Conservation (phyloP, 1,139 yeast species). For the Trichomonascaceae sp. region DNA sequence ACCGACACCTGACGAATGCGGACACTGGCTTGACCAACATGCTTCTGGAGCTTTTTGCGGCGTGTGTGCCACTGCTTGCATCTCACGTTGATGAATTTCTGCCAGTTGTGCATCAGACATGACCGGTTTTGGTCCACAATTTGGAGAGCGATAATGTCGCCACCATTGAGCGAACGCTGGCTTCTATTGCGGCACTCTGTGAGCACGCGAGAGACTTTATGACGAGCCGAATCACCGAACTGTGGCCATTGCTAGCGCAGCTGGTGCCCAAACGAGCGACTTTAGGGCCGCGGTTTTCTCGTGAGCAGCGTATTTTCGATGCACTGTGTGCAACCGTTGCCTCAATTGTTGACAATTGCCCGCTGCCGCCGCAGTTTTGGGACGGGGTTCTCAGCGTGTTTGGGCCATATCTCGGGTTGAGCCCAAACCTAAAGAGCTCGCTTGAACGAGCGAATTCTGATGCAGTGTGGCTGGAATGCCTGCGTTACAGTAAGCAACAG, state of each 20-base stretch:
- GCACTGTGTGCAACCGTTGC: slow-evolving; percentile 15
- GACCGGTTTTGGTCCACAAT: slow-evolving; percentile 39
- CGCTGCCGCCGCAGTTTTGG: slow-evolving; percentile 13
- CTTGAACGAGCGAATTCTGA: slow-evolving; percentile 13
- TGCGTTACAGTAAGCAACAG: no score
- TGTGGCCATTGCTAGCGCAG: slow-evolving; percentile 28
- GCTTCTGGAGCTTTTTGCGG: slow-evolving; percentile 38
- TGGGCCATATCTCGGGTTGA: slow-evolving; percentile 10
- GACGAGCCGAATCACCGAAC: slow-evolving; percentile 31
- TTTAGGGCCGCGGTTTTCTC: slow-evolving; percentile 11
- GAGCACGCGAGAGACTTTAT: slow-evolving; percentile 39
- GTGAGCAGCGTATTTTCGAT: slow-evolving; percentile 12
- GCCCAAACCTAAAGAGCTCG: slow-evolving; percentile 6
- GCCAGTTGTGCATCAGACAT: slow-evolving; percentile 55
- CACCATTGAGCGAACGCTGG: slow-evolving; percentile 29
- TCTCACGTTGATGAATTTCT: slow-evolving; percentile 45
- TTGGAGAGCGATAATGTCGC: slow-evolving; percentile 18
- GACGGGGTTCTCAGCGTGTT: slow-evolving; percentile 12
- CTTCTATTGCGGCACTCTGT: slow-evolving; percentile 29
- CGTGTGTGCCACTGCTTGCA: slow-evolving; percentile 48
- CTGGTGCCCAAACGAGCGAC: slow-evolving; percentile 6
- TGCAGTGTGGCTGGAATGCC: slow-evolving; percentile 11
- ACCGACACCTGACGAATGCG: slow-evolving; percentile 56
- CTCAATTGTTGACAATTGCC: slow-evolving; percentile 10
- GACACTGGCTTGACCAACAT: slow-evolving; percentile 44